phyloP scores from a whole-genome alignment of 371 early-diverging fungal genomes.

The Mortierella sp. region DNA sequence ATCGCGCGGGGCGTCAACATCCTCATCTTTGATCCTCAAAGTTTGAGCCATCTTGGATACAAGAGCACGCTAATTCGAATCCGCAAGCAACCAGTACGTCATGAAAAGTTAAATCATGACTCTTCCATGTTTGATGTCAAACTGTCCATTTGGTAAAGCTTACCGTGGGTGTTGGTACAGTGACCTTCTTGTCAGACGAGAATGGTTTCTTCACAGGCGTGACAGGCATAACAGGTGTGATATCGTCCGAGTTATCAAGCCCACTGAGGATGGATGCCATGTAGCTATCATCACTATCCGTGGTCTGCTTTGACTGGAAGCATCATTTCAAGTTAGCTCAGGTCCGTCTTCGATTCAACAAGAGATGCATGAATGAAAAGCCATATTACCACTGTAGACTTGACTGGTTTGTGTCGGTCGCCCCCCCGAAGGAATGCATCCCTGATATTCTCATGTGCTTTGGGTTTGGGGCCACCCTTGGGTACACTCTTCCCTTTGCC shows the following conservation, averaged over 20 bases:
- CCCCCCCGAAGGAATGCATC: conserved; percentile 46
- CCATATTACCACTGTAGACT: conserved; percentile 10
- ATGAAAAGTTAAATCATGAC: not conserved
- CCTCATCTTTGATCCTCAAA: conserved; percentile 42
- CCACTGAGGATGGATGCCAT: conserved; percentile 20
- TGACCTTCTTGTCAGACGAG: conserved; percentile 6
- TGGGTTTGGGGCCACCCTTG: conserved; percentile 36
- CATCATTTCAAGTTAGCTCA: not conserved
- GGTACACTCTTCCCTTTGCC: conserved; percentile 22
- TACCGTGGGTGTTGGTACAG: conserved; percentile 42
- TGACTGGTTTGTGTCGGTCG: conserved; percentile 20
- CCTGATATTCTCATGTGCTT: conserved; percentile 39
- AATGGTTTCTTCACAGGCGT: conserved; percentile 17
- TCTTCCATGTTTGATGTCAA: not conserved
- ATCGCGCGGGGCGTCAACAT: conserved; percentile 18
- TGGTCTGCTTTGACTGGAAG: conserved; percentile 17
- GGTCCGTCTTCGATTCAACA: not conserved
- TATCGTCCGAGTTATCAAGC: conserved; percentile 4
- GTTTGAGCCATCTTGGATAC: conserved; percentile 34
- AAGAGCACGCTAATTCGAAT: conserved; percentile 17
- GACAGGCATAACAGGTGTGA: conserved; percentile 17
- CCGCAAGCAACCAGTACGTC: no score
- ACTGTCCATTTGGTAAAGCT: not conserved
- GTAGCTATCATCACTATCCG: conserved; percentile 8
- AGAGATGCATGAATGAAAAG: not conserved